These are phyloP conservation scores for Pythium apleroticum DNA, from an alignment of 352 stramenopile genomes.

Conservation along the genomic window DNA sequence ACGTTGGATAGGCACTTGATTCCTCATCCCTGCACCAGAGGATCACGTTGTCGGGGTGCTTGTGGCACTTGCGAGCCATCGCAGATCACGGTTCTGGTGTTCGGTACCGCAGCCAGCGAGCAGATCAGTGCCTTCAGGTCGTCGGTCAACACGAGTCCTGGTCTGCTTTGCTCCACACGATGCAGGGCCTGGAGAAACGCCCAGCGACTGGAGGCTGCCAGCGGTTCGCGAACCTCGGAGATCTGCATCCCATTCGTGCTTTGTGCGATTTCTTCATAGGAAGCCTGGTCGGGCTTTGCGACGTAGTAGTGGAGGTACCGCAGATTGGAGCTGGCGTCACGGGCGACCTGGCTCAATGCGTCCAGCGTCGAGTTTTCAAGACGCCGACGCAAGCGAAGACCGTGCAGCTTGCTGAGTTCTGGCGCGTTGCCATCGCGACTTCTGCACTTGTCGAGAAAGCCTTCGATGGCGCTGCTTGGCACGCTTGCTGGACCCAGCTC, in stretches of 20 bases:
- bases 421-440: not conserved
- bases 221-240: not conserved
- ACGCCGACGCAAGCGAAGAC: not conserved
- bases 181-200: not conserved
- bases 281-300: not conserved
- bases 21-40: too few species aligned
- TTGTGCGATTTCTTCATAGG: not conserved
- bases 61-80: not conserved
- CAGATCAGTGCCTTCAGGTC: constrained; percentile 6
- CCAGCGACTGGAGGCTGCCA: not conserved
- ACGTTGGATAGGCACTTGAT: too few species aligned
- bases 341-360: not conserved
- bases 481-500: not conserved
- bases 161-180: not conserved
- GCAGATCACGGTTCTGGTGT: not conserved
- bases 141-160: not conserved
- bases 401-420: not conserved
- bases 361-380: not conserved
- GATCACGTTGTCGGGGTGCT: too few species aligned
- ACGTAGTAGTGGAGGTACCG: not conserved
- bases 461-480: not conserved
- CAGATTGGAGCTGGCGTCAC: not conserved
- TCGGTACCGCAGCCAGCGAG: not conserved
- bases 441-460: not conserved
- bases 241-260: not conserved